Base-by-base conservation (phyloP, 768 basidiomycete species). In the Rhizopogon roseolus region DNA sequence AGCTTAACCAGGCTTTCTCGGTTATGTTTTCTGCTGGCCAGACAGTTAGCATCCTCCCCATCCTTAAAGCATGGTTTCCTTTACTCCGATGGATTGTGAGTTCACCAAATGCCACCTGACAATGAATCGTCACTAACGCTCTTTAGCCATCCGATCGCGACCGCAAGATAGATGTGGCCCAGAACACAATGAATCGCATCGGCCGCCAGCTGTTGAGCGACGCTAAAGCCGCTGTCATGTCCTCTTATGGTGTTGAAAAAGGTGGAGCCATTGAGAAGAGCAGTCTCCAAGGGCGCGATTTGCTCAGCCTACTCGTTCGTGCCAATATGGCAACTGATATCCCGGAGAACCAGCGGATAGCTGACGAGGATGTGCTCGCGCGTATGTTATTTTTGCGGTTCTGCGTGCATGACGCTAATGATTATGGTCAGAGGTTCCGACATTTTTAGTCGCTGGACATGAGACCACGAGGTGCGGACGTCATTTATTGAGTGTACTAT, bases 251-350 rank as follows among this genome's bases (percentile, higher is more conserved):
- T 10, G 61, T 54, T 1, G 60, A 64, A 40, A 56, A 59, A 6
- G 48, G 68, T 25, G 64, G 64, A 7, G 66, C 62, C 40, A 69
- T 72, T 9, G 64, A 73, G 68, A 66, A 71, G 54, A 63, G 65
- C n/a, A 60, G 49, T 10, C 48, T 71, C 9, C 59, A 57, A 0
- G 73, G 72, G 17, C 76, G 81, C 16, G 86, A 88, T 67, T 62
- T 89, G 3, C 69, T 88, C 4, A 81, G 81, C 0, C 60, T 86
- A 27, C 71, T 88, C 4, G 70, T 88, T 41, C 75, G 75, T 54
- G 85, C 86, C 4, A 89, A 88, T 62, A 77, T 84, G 70, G 77
- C 81, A 0, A 78, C 76, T 1, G 82, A 88, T 61, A 58, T 84
- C 4, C 77, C 79, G 0, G 77, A 78, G 6, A 70, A 59, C 42